Evolutionary conservation across 2,329 filamentous ascomycete genomes (phyloP).

Genomic region (Phaeomoniella chlamydospora): DNA sequence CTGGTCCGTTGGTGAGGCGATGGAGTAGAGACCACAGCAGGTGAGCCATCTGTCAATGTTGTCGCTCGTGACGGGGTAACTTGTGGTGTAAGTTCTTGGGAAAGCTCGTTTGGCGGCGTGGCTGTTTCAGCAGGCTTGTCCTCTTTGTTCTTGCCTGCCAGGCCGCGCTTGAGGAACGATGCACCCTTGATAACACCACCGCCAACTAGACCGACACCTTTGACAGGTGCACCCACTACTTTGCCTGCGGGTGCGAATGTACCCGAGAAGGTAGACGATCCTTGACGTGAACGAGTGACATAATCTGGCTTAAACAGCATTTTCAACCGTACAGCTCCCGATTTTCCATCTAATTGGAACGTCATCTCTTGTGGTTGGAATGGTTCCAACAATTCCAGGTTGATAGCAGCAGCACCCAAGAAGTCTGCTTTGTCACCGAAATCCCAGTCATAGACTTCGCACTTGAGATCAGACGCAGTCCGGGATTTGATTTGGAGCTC

Average conservation of each 20-base stretch:
- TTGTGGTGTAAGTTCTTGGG: conserved; percentile 7
- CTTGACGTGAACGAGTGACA: conserved; percentile 71
- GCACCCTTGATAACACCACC: conserved; percentile 79
- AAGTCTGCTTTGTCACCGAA: conserved; percentile 91
- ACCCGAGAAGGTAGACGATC: conserved; percentile 82
- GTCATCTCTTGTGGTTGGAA: conserved; percentile 66
- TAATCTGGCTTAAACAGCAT: conserved; percentile 90
- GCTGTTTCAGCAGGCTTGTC: conserved; percentile 13
- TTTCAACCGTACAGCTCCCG: conserved; percentile 65
- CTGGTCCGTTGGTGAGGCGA: conserved; percentile 29
- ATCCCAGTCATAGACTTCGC: conserved; percentile 88
- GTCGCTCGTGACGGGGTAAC: conserved; percentile 26
- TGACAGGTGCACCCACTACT: conserved; percentile 90
- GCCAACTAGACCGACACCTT: conserved; percentile 70
- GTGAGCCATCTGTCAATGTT: conserved; percentile 18
- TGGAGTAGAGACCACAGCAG: conserved; percentile 6
- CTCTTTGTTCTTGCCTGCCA: conserved; percentile 55
- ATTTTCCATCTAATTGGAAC: conserved; percentile 74
- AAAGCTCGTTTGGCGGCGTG: conserved; percentile 4
- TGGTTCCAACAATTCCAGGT: conserved; percentile 67
- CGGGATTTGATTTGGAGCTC: conserved; percentile 70
- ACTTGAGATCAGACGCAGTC: conserved; percentile 67
- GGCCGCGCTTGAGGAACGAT: conserved; percentile 75
- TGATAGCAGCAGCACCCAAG: conserved; percentile 63
- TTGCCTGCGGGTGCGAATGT: conserved; percentile 78